Conservation (phyloP, 768 basidiomycete species). For the Xerocomellus intermedius region DNA sequence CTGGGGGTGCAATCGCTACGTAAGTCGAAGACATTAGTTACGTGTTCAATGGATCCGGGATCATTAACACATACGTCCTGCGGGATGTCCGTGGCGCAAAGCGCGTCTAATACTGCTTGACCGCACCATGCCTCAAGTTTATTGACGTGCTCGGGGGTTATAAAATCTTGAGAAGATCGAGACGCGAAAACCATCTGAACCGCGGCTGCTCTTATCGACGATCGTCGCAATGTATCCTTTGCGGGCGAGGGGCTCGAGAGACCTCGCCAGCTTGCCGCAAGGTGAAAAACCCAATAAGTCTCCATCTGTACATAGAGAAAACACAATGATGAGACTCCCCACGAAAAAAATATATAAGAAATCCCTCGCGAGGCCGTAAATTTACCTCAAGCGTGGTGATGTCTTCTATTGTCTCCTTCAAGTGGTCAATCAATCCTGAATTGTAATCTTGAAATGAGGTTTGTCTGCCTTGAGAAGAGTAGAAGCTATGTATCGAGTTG, state of each 20-base stretch:
- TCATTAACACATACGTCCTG: slow-evolving; percentile 40
- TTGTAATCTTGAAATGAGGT: slow-evolving; percentile 81
- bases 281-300: slow-evolving; percentile 78
- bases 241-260: slow-evolving; percentile 22
- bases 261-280: slow-evolving; percentile 66
- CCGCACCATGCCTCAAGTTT: slow-evolving; percentile 63
- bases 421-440: slow-evolving; percentile 53
- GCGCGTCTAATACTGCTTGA: slow-evolving; percentile 57
- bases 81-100: slow-evolving; percentile 47
- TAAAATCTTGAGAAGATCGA: slow-evolving; percentile 68
- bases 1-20: slow-evolving; percentile 52
- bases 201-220: slow-evolving; percentile 68
- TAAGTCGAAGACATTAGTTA: slow-evolving; percentile 12
- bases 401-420: slow-evolving; percentile 49
- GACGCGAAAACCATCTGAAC: slow-evolving; percentile 84
- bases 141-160: slow-evolving; percentile 63
- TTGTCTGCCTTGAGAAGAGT: slow-evolving; percentile 82
- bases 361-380: background rate
- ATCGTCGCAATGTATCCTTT: slow-evolving; percentile 8
- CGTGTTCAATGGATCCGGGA: background rate
- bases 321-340: background rate
- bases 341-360: background rate
- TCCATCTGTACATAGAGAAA: slow-evolving; percentile 61
- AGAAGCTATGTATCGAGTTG: slow-evolving; percentile 52
- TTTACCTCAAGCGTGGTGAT: slow-evolving; percentile 69